Conservation (phyloP, 331 rosid genomes). For the Rhamnella rubrinervis region DNA sequence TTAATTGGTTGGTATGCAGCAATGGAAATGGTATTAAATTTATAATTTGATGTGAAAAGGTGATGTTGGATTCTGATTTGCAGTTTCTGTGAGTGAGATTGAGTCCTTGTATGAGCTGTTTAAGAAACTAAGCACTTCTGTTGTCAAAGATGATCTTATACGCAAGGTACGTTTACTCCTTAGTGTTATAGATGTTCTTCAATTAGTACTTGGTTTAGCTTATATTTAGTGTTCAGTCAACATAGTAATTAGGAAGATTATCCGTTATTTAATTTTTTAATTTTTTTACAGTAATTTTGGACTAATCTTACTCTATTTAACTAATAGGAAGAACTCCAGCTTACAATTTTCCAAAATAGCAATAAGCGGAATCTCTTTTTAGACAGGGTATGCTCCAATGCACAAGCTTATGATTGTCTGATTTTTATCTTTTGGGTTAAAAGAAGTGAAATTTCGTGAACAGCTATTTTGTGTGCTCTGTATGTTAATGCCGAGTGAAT, state of each 20-base stretch:
- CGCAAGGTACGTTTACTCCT: slow-evolving; percentile 11
- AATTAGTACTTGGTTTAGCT: background rate
- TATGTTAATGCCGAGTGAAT: too few relatives aligned
- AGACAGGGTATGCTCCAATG: slow-evolving; percentile 15
- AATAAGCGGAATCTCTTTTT: slow-evolving; percentile 20
- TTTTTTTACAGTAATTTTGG: background rate
- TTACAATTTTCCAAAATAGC: slow-evolving; percentile 17
- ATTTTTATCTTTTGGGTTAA: background rate
- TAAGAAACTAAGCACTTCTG: slow-evolving; percentile 20
- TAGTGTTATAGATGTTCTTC: background rate
- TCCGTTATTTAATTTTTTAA: background rate
- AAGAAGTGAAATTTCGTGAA: background rate
- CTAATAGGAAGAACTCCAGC: slow-evolving; percentile 22
- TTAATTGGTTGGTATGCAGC: too few relatives aligned
- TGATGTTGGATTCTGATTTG: background rate
- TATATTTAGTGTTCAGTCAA: background rate
- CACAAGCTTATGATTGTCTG: background rate
- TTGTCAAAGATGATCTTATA: slow-evolving; percentile 15
- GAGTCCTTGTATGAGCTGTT: slow-evolving; percentile 14
- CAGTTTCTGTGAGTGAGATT: slow-evolving; percentile 18
- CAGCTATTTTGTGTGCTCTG: too few relatives aligned
- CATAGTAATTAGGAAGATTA: too few relatives aligned
- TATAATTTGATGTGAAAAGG: too few relatives aligned
- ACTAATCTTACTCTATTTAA: background rate
- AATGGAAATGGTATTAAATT: too few relatives aligned